Conservation (phyloP, 768 basidiomycete genomes). For the Leccinellum albellum region DNA sequence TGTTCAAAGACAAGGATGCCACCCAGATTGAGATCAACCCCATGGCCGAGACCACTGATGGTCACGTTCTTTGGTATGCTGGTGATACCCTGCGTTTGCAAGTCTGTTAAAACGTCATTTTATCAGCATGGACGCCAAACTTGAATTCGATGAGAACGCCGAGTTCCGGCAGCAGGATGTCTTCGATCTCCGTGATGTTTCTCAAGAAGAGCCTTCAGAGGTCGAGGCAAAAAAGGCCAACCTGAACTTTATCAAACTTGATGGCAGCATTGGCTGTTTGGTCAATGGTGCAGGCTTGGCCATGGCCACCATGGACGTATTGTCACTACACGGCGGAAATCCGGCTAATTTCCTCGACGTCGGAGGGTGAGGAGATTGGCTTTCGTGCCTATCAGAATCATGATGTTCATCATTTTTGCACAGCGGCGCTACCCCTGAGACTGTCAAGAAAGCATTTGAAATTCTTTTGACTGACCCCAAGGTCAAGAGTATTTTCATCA, state of each 20-base stretch:
- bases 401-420: not conserved
- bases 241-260: constrained; percentile 98
- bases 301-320: constrained; percentile 99
- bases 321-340: constrained; percentile 91
- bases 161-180: constrained; percentile 94
- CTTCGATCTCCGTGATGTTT: constrained; percentile 83
- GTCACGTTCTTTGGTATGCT: constrained; percentile 84
- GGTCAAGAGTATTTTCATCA: constrained; percentile 98
- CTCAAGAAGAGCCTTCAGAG: constrained; percentile 96
- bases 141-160: constrained; percentile 99
- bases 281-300: constrained; percentile 98
- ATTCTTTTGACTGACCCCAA: constrained; percentile 85
- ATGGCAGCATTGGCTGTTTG: constrained; percentile 93
- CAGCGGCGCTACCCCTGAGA: constrained; percentile 97
- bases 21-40: constrained; percentile 99
- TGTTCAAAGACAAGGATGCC: constrained; percentile 99
- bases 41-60: constrained; percentile 87
- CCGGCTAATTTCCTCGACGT: constrained; percentile 99
- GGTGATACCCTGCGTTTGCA: not conserved
- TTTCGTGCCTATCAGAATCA: not conserved
- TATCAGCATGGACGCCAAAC: constrained; percentile 97
- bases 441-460: constrained; percentile 99
- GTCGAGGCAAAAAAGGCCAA: constrained; percentile 96
- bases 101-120: not conserved
- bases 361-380: constrained; percentile 62